Base-by-base conservation (phyloP, 2,329 filamentous ascomycete genomes). In the Aspergillus fructus region DNA sequence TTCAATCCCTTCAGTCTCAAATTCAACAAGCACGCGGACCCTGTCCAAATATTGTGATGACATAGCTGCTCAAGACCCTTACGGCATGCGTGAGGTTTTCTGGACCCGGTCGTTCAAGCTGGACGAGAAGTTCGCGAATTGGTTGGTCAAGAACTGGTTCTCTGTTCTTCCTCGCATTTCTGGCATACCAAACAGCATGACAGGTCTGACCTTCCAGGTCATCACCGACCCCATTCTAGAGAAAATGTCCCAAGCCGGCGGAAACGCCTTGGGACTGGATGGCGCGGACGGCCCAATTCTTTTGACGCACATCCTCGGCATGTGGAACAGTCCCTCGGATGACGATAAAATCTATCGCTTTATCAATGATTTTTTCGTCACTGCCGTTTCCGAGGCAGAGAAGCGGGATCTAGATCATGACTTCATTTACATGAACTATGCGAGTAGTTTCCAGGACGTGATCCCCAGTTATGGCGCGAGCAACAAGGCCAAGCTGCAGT, bases 351-450 rank as follows among this genome's bases (percentile, higher is more conserved):
- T 76, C 43, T 62, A 71, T 12, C 51, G 52, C 0, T 63, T 65
- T 19, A 61, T 69, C 27, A 59, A 68, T 11, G 27, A 45, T 5
- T 65, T 76, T 55, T 62, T 69, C 41, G 53, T 64, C 15, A 56
- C 66, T 39, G 62, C 74, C 51, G 58, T 64, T 45, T 60, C 67
- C 55, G 54, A 68, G 62, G 68, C 71, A 56, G 63, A 60, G 63
- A 37, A 70, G 69, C 9, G 27, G 27, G 27, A 30, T 0, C 34
- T 76, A 5, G 27, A 30, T 15, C 51, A 52, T 42, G 47, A 53
- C 8, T 60, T 52, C 17, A 58, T 78, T 23, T 81, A 80, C 61
- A 76, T 80, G 73, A 81, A 81, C 62, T 80, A 81, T 57, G 79
- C 78, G 6, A 71, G 70, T 53, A 68, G 71, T 64, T 76, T 68